These are phyloP conservation scores for Dictyostelium capitatum DNA, from an alignment of 78 protist species.

Conservation along the genomic window DNA sequence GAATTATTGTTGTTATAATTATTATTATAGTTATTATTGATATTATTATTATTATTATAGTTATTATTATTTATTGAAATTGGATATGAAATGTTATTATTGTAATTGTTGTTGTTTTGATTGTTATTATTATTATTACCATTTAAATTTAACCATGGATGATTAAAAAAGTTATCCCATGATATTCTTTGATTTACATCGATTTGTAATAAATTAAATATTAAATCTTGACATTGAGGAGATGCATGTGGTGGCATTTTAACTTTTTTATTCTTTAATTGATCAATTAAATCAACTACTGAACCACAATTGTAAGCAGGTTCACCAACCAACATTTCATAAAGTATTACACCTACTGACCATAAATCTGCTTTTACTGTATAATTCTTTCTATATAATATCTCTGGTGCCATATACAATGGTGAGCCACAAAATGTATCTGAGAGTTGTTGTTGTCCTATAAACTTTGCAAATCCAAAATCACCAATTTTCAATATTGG, in stretches of 20 bases:
- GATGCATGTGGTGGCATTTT: conserved; percentile 13
- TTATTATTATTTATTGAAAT: conserved; percentile 2
- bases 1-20: too few relatives aligned
- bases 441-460: conserved; percentile 39
- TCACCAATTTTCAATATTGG: conserved; percentile 87
- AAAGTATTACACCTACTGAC: conserved; percentile 93
- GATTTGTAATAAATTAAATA: conserved; percentile 47
- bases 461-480: conserved; percentile 88
- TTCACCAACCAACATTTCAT: conserved; percentile 93
- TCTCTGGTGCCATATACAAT: conserved; percentile 85
- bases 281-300: conserved; percentile 32
- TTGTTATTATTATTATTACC: background rate
- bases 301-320: conserved; percentile 85
- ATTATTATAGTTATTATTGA: background rate
- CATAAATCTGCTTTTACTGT: conserved; percentile 94
- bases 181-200: conserved; percentile 64
- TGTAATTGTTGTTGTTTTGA: conserved; percentile 4
- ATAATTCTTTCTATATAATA: conserved; percentile 54
- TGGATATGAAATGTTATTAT: conserved; percentile 19
- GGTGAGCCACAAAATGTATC: conserved; percentile 85
- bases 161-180: conserved; percentile 78
- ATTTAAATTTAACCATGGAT: conserved; percentile 65
- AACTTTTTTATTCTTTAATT: conserved; percentile 17
- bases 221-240: conserved; percentile 66
- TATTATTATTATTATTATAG: background rate